A percentile compares a stretch with the other conserved stretches of the same genome.
phyloP scores from a whole-genome alignment of 805 yeast species.

The Saccharomycopsis sp. region DNA sequence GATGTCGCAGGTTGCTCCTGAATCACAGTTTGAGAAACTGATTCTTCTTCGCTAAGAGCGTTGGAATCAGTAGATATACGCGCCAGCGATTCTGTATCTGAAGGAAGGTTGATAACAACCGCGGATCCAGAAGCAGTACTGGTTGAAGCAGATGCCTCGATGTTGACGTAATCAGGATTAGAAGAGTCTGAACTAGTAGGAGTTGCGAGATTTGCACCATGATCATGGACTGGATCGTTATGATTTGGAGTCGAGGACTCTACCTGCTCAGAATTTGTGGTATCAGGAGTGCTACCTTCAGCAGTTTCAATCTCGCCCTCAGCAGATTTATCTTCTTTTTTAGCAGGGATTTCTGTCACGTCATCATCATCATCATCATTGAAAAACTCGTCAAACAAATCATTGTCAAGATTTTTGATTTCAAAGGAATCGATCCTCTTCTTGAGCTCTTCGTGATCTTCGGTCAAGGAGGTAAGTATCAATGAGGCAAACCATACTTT shows the following conservation, averaged over 20 bases:
- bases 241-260: too few species aligned
- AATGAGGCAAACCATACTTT: constrained; percentile 77
- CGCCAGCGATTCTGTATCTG: background rate
- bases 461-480: constrained; percentile 55
- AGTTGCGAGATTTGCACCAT: background rate
- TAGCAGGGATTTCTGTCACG: background rate
- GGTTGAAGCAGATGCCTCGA: background rate
- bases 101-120: background rate
- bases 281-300: background rate
- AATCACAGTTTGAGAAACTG: background rate
- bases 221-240: too few species aligned
- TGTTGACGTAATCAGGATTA: background rate
- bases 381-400: constrained; percentile 20
- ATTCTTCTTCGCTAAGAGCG: background rate
- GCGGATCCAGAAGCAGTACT: constrained; percentile 1
- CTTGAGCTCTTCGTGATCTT: constrained; percentile 45
- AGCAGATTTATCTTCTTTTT: background rate
- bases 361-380: constrained; percentile 27
- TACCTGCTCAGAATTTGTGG: too few species aligned
- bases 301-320: background rate
- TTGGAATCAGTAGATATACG: background rate
- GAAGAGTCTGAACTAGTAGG: background rate
- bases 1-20: background rate
- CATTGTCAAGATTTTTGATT: constrained; percentile 42
- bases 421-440: constrained; percentile 41